These are phyloP conservation scores for Fusarium graminum DNA, from an alignment of 2,329 filamentous ascomycete genomes.

Conservation along the genomic window DNA sequence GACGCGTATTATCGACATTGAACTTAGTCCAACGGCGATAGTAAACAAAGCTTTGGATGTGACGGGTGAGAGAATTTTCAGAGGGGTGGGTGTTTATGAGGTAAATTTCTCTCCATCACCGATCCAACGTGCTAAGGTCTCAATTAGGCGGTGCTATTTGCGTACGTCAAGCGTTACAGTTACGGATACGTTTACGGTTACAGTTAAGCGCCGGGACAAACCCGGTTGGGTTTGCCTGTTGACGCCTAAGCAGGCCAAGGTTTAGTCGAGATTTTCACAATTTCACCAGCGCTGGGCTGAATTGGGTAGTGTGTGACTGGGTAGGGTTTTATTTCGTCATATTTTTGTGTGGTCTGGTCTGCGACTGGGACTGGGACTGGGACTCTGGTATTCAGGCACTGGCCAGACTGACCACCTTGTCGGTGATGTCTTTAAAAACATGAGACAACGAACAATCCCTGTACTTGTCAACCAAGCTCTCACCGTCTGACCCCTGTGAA, in stretches of 20 bases:
- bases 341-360: too few relatives aligned
- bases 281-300: conserved; percentile 34
- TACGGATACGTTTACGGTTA: conserved; percentile 3
- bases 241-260: conserved; percentile 28
- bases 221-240: conserved; percentile 20
- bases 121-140: conserved; percentile 43
- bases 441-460: conserved; percentile 76
- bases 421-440: conserved; percentile 75
- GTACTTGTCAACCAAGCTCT: conserved; percentile 77
- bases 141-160: conserved; percentile 34
- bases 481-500: conserved; percentile 46
- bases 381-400: too few relatives aligned
- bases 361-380: too few relatives aligned
- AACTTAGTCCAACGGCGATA: conserved; percentile 23
- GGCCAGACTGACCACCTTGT: conserved; percentile 52
- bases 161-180: conserved; percentile 4
- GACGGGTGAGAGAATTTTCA: conserved; percentile 48
- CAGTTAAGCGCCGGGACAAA: conserved; percentile 3
- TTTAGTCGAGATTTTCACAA: conserved; percentile 30
- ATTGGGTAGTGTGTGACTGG: conserved; percentile 26
- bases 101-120: conserved; percentile 33
- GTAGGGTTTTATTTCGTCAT: conserved; percentile 43
- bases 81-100: conserved; percentile 33
- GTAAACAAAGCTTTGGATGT: background rate
- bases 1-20: conserved; percentile 48